Conservation (phyloP, 495 filamentous ascomycete species). For the Penicillium waksmanii region DNA sequence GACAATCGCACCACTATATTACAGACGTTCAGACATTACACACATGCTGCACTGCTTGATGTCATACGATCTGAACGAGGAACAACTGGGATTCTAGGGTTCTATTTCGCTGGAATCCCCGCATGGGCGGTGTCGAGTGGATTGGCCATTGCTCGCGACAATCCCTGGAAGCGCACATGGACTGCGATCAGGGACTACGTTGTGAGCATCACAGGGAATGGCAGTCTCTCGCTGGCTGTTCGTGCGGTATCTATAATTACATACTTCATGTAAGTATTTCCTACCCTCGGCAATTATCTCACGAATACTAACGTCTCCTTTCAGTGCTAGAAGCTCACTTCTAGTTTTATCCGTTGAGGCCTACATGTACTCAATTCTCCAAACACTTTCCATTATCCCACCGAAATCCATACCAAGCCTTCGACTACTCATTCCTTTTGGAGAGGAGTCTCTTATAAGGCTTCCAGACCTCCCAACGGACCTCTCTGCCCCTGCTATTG, state of each 20-base stretch:
- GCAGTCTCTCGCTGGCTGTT: constrained; percentile 29
- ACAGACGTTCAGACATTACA: constrained; percentile 52
- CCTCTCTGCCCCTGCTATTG: constrained; percentile 35
- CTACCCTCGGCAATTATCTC: not conserved
- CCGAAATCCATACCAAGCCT: constrained; percentile 35
- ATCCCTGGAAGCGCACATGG: constrained; percentile 43
- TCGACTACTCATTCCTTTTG: constrained; percentile 42
- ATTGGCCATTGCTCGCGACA: constrained; percentile 45
- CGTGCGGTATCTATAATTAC: constrained; percentile 37
- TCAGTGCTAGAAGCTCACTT: constrained; percentile 40
- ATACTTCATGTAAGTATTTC: constrained; percentile 37
- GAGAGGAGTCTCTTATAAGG: constrained; percentile 38
- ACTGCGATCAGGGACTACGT: constrained; percentile 32
- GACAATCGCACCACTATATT: not conserved
- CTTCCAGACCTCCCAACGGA: constrained; percentile 36
- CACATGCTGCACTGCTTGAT: constrained; percentile 40
- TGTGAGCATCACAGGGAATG: constrained; percentile 27
- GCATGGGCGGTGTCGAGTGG: constrained; percentile 47
- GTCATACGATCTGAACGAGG: constrained; percentile 44
- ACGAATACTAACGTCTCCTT: constrained; percentile 5
- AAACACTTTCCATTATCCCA: constrained; percentile 48
- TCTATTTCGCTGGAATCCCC: constrained; percentile 52
- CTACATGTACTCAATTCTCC: constrained; percentile 54
- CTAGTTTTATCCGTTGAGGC: constrained; percentile 48
- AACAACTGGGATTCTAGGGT: constrained; percentile 36